phyloP scores from a whole-genome alignment of 371 early-diverging fungal species.

The Mucor sp. region DNA sequence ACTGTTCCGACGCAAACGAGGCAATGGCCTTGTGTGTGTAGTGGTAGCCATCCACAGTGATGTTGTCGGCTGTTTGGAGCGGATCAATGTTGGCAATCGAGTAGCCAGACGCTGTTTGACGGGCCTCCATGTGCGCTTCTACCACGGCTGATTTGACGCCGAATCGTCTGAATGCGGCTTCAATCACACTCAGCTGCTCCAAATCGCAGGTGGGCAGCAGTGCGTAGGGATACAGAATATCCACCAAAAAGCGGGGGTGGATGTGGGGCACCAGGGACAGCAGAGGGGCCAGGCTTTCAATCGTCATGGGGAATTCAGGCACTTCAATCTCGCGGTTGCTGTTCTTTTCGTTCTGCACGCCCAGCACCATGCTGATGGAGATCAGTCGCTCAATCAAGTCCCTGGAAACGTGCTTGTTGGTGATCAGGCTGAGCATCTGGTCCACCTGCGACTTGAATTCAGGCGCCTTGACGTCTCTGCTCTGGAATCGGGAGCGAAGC shows the following conservation, averaged over 20 bases:
- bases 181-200: slow-evolving; percentile 67
- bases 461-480: slow-evolving; percentile 64
- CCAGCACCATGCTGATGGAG: slow-evolving; percentile 65
- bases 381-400: slow-evolving; percentile 61
- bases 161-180: slow-evolving; percentile 73
- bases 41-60: slow-evolving; percentile 41
- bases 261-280: slow-evolving; percentile 52
- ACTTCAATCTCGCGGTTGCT: slow-evolving; percentile 55
- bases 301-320: slow-evolving; percentile 72
- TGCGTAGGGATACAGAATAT: slow-evolving; percentile 71
- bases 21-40: slow-evolving; percentile 41
- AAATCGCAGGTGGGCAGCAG: slow-evolving; percentile 63
- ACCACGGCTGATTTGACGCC: slow-evolving; percentile 53
- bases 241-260: slow-evolving; percentile 63
- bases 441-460: slow-evolving; percentile 65
- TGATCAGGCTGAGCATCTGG: slow-evolving; percentile 41
- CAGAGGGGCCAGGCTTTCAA: slow-evolving; percentile 59
- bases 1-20: slow-evolving; percentile 41
- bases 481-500: slow-evolving; percentile 81
- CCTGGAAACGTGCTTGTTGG: slow-evolving; percentile 25
- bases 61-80: not conserved
- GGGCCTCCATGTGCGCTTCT: slow-evolving; percentile 48
- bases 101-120: slow-evolving; percentile 64
- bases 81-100: slow-evolving; percentile 44
- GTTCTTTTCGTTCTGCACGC: slow-evolving; percentile 45